These are phyloP conservation scores for Melanomma pulvis-pyrius DNA, from an alignment of 495 filamentous ascomycete species.

Conservation along the genomic window DNA sequence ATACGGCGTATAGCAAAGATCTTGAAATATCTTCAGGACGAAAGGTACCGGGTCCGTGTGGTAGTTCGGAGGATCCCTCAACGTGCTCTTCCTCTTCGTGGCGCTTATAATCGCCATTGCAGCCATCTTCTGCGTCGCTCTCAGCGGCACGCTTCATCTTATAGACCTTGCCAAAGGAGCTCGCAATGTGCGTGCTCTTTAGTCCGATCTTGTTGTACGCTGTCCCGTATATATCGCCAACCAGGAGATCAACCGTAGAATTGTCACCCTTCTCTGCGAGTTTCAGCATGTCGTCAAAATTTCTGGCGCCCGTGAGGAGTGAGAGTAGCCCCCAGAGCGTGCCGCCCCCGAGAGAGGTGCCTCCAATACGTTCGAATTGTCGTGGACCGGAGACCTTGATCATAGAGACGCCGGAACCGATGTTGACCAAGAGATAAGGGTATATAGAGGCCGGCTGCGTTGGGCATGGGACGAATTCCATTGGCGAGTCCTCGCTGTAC, in stretches of 20 bases:
- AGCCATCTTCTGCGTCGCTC: slow-evolving; percentile 74
- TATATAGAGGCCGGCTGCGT: slow-evolving; percentile 71
- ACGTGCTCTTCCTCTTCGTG: slow-evolving; percentile 15
- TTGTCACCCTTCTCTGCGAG: slow-evolving; percentile 96
- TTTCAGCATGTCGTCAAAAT: slow-evolving; percentile 92
- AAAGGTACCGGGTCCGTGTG: slow-evolving; percentile 67
- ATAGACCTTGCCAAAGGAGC: slow-evolving; percentile 95
- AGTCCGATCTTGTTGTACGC: slow-evolving; percentile 94
- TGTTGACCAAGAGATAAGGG: slow-evolving; percentile 96
- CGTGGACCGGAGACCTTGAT: slow-evolving; percentile 92
- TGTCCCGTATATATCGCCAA: slow-evolving; percentile 96
- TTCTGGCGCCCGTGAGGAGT: slow-evolving; percentile 83
- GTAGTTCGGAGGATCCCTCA: slow-evolving; percentile 58
- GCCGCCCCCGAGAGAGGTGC: slow-evolving; percentile 91
- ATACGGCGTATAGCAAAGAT: slow-evolving; percentile 40
- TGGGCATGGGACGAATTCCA: slow-evolving; percentile 70
- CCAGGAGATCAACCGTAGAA: slow-evolving; percentile 89
- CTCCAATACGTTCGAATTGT: slow-evolving; percentile 85
- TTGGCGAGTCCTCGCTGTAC: slow-evolving; percentile 84
- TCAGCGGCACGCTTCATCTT: slow-evolving; percentile 79
- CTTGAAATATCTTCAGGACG: slow-evolving; percentile 29
- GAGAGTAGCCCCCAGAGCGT: slow-evolving; percentile 95
- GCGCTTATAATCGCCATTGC: slow-evolving; percentile 54
- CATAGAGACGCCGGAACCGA: slow-evolving; percentile 98
- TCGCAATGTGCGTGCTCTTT: slow-evolving; percentile 90